A percentile compares a stretch with the other conserved stretches of the same genome.
phyloP scores from a whole-genome alignment of 2,329 filamentous ascomycete species.

The Seiridium unicorne region DNA sequence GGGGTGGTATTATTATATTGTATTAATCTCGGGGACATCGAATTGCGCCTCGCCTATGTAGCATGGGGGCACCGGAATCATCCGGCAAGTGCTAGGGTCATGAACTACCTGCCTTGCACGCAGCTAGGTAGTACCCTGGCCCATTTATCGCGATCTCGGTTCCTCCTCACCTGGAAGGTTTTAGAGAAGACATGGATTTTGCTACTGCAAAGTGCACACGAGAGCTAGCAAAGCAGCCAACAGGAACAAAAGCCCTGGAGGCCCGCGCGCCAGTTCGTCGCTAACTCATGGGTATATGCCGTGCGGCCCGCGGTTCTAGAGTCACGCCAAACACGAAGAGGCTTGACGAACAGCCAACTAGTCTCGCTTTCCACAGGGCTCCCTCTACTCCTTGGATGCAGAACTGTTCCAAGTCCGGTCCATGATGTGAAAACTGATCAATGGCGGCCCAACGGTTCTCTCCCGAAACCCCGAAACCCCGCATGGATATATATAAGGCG shows the following conservation, averaged over 20 bases:
- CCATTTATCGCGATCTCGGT: no score
- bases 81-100: neutral
- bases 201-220: neutral
- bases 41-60: neutral
- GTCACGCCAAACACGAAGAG: neutral
- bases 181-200: no score
- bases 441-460: no score
- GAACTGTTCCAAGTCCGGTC: no score
- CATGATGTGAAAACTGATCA: no score
- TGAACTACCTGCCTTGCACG: no score
- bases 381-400: no score
- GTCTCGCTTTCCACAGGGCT: neutral
- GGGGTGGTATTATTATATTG: neutral
- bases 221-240: neutral
- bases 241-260: neutral
- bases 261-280: neutral
- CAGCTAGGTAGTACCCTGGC: no score
- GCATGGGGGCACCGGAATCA: neutral
- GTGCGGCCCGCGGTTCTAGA: conserved; percentile 1
- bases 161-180: no score
- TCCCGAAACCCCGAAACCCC: no score
- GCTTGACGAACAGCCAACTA: neutral
- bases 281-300: neutral
- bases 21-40: neutral
- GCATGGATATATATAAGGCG: no score